Base-by-base conservation (phyloP, 805 yeast species). In the Candida coleopterorum region DNA sequence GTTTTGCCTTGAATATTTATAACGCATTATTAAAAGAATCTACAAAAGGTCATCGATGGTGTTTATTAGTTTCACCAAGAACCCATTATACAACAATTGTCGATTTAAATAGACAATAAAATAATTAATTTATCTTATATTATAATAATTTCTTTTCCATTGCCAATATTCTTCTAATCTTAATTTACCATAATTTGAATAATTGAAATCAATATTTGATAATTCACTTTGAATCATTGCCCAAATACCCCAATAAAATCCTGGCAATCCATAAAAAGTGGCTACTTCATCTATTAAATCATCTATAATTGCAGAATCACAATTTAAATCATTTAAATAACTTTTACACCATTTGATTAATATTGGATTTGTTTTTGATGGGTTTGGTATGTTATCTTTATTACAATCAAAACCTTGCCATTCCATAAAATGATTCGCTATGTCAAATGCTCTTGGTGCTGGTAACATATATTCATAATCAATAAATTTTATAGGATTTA, bases 181-280 rank as follows among this genome's bases (percentile, higher is more conserved):
- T 35, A 65, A 60, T 29, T 67, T 66, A 2, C 85, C 76, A 50
- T 84, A 83, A 9, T 67, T 62, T 4, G 73, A 68, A 52, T 84
- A 83, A 50, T 81, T 81, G 53, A 83, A 83, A 46, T 84, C 90
- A 32, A 83, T 82, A 20, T 75, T 70, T 2, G 87, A 79, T 16
- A 79, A 74, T 37, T 71, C 71, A 41, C 81, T 69, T 56, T 83
- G 93, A 36, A 84, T 83, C 41, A 79, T 80, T 2, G 88, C 77
- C 93, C 93, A 83, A 8, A 84, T 70, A 1, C 90, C 89, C 93
- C 93, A 83, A 53, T 81, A 83, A 49, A 83, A 80, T 1, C 90
- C 93, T 0, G 93, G 93, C 58, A 83, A 58, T 0, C 93, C 93
- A 62, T 81, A 84, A 63, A 74, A 81, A 4, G 69, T 53, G 10